Evolutionary conservation across 2,329 filamentous ascomycete species (phyloP).

Genomic region (Fusarium keratoplasticum): DNA sequence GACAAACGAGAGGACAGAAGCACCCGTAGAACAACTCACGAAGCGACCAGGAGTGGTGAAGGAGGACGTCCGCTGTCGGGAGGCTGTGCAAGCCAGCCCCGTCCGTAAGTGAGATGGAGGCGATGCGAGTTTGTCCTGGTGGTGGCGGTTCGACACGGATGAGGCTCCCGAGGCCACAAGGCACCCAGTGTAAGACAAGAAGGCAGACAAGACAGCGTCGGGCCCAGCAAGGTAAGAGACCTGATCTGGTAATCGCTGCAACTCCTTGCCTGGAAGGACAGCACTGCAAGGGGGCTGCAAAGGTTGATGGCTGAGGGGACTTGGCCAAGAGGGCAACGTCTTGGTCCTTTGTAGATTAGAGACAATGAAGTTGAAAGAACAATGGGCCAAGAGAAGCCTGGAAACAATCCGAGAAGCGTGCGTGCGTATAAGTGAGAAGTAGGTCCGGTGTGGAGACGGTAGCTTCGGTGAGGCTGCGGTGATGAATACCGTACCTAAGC

Average conservation of each 20-base stretch:
- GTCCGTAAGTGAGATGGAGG: slow-evolving; percentile 12
- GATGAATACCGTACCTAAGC: slow-evolving; percentile 6
- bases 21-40: slow-evolving; percentile 11
- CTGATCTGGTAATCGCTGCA: background rate
- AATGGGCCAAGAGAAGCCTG: background rate
- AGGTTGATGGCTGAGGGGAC: background rate
- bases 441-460: background rate
- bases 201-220: slow-evolving; percentile 9
- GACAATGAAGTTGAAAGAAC: background rate
- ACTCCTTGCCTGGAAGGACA: background rate
- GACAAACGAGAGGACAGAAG: slow-evolving; percentile 8
- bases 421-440: background rate
- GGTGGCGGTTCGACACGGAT: slow-evolving; percentile 16
- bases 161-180: slow-evolving; percentile 22
- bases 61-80: background rate
- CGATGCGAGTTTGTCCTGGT: slow-evolving; percentile 9
- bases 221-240: slow-evolving; percentile 5
- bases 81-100: slow-evolving; percentile 23
- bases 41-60: slow-evolving; percentile 13
- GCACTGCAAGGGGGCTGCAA: background rate
- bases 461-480: slow-evolving; percentile 18
- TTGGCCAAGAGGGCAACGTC: background rate
- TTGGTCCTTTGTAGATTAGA: background rate
- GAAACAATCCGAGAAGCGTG: background rate
- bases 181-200: slow-evolving; percentile 15